These are phyloP conservation scores for Berberis thunbergii DNA, from an alignment of 164 flowering plant species.

Conservation along the genomic window DNA sequence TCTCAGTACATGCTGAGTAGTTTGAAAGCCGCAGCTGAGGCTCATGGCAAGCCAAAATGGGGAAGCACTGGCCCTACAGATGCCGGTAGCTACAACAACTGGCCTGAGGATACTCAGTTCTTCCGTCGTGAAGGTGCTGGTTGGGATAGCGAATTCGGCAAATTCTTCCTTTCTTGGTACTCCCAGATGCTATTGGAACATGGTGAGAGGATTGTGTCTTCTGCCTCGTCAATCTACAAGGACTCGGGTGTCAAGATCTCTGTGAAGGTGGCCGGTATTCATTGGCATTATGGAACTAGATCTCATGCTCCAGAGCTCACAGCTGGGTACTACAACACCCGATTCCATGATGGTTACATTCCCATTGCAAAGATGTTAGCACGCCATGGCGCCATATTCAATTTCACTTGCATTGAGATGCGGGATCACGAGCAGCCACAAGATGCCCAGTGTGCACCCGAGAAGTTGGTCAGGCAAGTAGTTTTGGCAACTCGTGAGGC, in stretches of 20 bases:
- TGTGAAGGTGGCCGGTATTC: slow-evolving; percentile 85
- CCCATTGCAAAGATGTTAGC: slow-evolving; percentile 84
- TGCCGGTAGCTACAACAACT: slow-evolving; percentile 83
- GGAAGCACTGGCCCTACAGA: slow-evolving; percentile 87
- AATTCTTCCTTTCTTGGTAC: slow-evolving; percentile 90
- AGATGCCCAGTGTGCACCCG: slow-evolving; percentile 81
- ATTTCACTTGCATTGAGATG: slow-evolving; percentile 97
- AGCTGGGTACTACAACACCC: slow-evolving; percentile 94
- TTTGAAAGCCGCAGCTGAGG: slow-evolving; percentile 82
- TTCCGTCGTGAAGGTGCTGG: slow-evolving; percentile 75
- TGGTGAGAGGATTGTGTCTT: slow-evolving; percentile 63
- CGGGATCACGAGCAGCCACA: slow-evolving; percentile 92
- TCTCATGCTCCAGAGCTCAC: slow-evolving; percentile 98
- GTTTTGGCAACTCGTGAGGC: slow-evolving; percentile 54
- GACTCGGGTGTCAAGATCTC: slow-evolving; percentile 58
- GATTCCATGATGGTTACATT: slow-evolving; percentile 70
- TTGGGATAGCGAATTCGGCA: slow-evolving; percentile 65
- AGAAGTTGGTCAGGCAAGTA: slow-evolving; percentile 79
- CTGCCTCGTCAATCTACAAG: slow-evolving; percentile 44
- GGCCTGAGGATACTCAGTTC: slow-evolving; percentile 90
- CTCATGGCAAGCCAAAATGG: slow-evolving; percentile 82
- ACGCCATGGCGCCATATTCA: slow-evolving; percentile 78
- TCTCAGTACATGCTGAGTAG: slow-evolving; percentile 76
- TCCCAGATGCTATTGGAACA: slow-evolving; percentile 84
- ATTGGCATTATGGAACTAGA: slow-evolving; percentile 90